These are phyloP conservation scores for Zygosaccharomyces sapae DNA, from an alignment of 1,139 yeast species.

Conservation along the genomic window DNA sequence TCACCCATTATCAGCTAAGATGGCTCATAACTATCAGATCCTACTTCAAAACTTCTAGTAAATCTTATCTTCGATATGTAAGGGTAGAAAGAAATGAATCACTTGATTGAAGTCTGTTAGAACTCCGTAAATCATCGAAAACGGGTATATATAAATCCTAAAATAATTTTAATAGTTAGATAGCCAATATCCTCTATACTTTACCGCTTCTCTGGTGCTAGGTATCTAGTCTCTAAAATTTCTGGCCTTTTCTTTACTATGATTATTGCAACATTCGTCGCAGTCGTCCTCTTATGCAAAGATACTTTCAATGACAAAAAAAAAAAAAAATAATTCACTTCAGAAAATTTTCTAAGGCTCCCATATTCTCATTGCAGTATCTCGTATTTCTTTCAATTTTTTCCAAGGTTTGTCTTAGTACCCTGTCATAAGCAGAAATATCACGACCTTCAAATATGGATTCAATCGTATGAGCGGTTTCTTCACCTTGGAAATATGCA, in stretches of 20 bases:
- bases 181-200: neutral
- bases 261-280: neutral
- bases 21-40: neutral
- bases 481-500: conserved; percentile 44
- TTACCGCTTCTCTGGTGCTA: neutral
- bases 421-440: conserved; percentile 57
- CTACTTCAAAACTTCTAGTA: too few species aligned
- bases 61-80: neutral
- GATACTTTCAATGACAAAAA: neutral
- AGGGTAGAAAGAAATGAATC: neutral
- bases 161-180: neutral
- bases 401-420: conserved; percentile 54
- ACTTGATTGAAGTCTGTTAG: neutral
- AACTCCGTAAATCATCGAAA: neutral
- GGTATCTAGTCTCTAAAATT: neutral
- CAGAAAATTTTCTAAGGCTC: conserved; percentile 6
- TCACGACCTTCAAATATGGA: conserved; percentile 53
- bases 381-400: conserved; percentile 45
- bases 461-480: conserved; percentile 44
- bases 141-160: neutral
- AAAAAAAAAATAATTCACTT: neutral
- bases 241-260: neutral
- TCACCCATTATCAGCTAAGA: conserved; percentile 12
- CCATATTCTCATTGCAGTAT: conserved; percentile 8
- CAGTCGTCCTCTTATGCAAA: neutral